Base-by-base conservation (phyloP, 2,329 filamentous ascomycete genomes). In the Pseudocercospora eumusae region DNA sequence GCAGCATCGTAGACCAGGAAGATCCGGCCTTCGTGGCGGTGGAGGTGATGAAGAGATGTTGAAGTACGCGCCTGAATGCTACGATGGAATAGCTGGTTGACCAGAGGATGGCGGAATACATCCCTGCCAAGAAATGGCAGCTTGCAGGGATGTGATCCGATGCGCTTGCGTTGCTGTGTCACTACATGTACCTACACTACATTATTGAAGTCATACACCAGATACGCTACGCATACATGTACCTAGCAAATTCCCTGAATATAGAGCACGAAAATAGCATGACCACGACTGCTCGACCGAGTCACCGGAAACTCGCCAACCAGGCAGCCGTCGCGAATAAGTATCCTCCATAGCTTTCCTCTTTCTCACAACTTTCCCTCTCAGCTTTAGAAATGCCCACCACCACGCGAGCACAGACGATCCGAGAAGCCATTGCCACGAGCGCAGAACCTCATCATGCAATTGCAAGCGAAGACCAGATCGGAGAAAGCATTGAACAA, bases 351-450 rank as follows among this genome's bases (percentile, higher is more conserved):
- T 56, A 54, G 10, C 25, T 28, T 33, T 54, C 50, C 27, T 54
- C 21, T 27, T 54, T 31, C 28, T 11, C 8, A n/a, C 10, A 28
- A 28, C 25, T 54, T 27, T 54, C 20, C 50, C 36, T 31, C 50
- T 54, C 25, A 27, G 76, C 56, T 54, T 28, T 11, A 10, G 62
- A 33, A 47, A 61, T 66, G 61, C 27, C 61, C 18, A 58, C 64
- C 15, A 44, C 64, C 8, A 64, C 64, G 10, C 55, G 64, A 13
- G 61, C 49, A 33, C 59, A 47, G 42, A 58, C 59, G 7, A 45
- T 64, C 13, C 64, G 64, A 40, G 59, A 66, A 56, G 53, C 58
- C 6, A 56, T 59, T 9, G 64, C 64, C 13, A 25, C 59, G n/a
- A 57, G 63, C 42, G 33, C 53, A 59, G 61, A 59, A 52, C 52